These are phyloP conservation scores for Diatrype stigma DNA, from an alignment of 2,329 filamentous ascomycete species.

Conservation along the genomic window DNA sequence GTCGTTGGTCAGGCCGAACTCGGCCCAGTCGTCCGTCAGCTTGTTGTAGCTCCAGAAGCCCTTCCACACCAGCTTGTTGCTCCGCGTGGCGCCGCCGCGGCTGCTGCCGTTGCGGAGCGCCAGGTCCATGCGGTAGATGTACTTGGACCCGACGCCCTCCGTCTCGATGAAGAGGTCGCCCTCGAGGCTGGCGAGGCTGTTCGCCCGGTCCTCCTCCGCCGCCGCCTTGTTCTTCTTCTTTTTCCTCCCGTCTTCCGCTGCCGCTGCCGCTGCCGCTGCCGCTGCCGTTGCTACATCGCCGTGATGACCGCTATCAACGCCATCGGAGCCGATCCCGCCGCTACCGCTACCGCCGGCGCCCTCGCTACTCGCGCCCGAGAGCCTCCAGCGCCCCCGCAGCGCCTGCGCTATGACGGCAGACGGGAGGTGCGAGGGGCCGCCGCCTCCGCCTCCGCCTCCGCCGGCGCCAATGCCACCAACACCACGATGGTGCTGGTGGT, in stretches of 20 bases:
- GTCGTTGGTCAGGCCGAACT: conserved; percentile 64
- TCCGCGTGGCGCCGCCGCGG: conserved; percentile 48
- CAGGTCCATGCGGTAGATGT: conserved; percentile 80
- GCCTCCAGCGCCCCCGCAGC: conserved; percentile 52
- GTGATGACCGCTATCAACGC: no score
- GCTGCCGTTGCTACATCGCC: no score
- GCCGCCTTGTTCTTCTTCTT: no score
- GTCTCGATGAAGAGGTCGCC: conserved; percentile 80
- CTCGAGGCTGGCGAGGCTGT: no score
- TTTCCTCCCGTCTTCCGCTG: no score
- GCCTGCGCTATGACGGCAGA: conserved; percentile 64
- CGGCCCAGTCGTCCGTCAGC: conserved; percentile 84
- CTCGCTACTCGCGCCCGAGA: conserved; percentile 34
- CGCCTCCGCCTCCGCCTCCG: no score
- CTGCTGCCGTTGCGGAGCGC: conserved; percentile 61
- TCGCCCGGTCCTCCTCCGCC: no score
- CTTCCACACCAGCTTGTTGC: conserved; percentile 86
- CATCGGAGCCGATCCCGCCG: no score
- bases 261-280: no score
- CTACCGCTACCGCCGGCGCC: conserved; percentile 22
- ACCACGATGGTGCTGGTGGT: no score
- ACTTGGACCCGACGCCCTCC: conserved; percentile 72
- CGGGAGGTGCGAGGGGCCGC: conserved; percentile 34
- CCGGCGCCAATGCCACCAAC: no score
- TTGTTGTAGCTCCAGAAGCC: conserved; percentile 89